Base-by-base conservation (phyloP, 768 basidiomycete genomes). In the Gloeopeniophorella convolvens region DNA sequence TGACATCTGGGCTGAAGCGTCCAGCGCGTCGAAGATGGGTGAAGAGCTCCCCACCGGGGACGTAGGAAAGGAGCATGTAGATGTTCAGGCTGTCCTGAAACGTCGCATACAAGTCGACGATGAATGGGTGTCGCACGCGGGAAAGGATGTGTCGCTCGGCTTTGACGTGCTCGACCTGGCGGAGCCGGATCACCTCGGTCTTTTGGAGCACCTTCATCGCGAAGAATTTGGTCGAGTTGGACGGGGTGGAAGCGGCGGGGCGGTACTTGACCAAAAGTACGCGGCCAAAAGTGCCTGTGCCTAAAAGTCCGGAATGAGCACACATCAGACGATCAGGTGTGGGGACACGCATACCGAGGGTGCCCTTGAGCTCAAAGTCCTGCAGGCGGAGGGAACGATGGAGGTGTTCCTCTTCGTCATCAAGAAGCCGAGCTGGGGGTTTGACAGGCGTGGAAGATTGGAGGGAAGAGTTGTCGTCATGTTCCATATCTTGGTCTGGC, bases 151-250 rank as follows among this genome's bases (percentile, higher is more conserved):
- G 83, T 18, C 94, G 83, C 65, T 99, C 96, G 8, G 90, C 91
- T 62, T 95, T 97, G 61, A 98, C 94, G 65, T 99, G 96, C 64
- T 97, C 93, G 45, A 98, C 89, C 65, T 99, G 96, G 37, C 94
- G 88, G 42, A 98, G 77, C 41, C 83, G 80, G 43, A 92, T 85
- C 48, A 93, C 82, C 58, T 91, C 87, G 3, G 79, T 77, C 67
- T 95, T 94, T 55, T 82, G 82, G 33, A 94, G 76, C 13, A 94
- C 84, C 66, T 94, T 94, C 80, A 95, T 78, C 9, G 91, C 91
- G 61, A 88, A 94, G 63, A 82, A 78, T 32, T 69, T 71, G 51
- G 79, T 77, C 3, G 78, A 66, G 55, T 72, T 72, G 18, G 75
- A 66, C 4, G 71, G 69, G 3, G 70, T 63, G 18, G 72, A 65